Evolutionary conservation across 495 filamentous ascomycete species (phyloP).

Genomic region (Trypethelium eluteriae): DNA sequence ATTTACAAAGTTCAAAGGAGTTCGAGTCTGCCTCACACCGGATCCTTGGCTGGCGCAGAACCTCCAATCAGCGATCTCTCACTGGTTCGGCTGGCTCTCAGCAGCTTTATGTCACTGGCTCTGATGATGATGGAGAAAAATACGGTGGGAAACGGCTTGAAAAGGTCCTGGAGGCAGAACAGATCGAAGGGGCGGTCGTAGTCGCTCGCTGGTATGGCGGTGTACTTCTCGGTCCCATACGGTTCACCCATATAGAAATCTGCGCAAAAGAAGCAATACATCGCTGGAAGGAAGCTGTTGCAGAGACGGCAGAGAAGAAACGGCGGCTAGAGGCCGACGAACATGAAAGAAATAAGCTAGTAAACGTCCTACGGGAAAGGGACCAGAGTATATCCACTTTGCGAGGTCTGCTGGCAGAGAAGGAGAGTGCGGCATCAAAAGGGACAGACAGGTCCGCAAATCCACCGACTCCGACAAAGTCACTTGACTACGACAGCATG

Average conservation of each 20-base stretch:
- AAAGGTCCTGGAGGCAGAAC: conserved; percentile 33
- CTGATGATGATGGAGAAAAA: conserved; percentile 43
- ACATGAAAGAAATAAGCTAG: conserved; percentile 26
- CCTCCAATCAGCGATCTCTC: conserved; percentile 29
- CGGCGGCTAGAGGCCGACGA: conserved; percentile 30
- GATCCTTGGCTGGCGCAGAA: conserved; percentile 38
- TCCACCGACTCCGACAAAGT: conserved; percentile 18
- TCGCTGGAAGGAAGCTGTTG: conserved; percentile 26
- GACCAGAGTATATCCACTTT: conserved; percentile 38
- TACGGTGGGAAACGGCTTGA: conserved; percentile 36
- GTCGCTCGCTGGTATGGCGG: conserved; percentile 46
- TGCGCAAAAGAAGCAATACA: conserved; percentile 34
- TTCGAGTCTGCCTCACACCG: conserved; percentile 37
- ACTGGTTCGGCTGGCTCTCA: conserved; percentile 18
- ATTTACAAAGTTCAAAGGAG: conserved; percentile 33
- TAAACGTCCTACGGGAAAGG: conserved; percentile 30
- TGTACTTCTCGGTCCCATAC: conserved; percentile 38
- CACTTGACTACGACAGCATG: conserved; percentile 33
- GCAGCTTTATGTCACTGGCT: conserved; percentile 30
- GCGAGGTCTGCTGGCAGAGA: conserved; percentile 35
- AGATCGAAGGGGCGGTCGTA: conserved; percentile 36
- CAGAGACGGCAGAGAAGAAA: conserved; percentile 27
- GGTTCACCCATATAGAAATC: conserved; percentile 41
- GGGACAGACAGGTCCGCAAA: not conserved
- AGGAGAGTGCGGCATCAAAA: conserved; percentile 9